Conservation (phyloP, 306 rosid species). For the Hippophae tibetana region DNA sequence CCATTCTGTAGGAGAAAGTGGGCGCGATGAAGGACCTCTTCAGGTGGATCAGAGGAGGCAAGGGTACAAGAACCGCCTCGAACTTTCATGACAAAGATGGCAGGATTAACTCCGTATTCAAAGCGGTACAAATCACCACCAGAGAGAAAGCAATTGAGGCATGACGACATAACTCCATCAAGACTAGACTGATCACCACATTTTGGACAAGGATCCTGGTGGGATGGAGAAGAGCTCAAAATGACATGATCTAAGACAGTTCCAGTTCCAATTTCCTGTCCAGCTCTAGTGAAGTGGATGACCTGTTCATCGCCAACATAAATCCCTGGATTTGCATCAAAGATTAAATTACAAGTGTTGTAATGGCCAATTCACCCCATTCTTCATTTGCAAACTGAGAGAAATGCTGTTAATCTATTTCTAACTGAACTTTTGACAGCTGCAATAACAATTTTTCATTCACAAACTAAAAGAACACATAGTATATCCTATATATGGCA, state of each 20-base stretch:
- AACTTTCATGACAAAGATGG: constrained; percentile 76
- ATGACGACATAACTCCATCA: constrained; percentile 58
- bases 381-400: too few species aligned
- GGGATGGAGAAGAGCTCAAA: constrained; percentile 66
- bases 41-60: constrained; percentile 53
- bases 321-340: constrained; percentile 39
- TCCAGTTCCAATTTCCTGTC: constrained; percentile 96
- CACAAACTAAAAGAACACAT: too few species aligned
- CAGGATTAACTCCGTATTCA: constrained; percentile 55
- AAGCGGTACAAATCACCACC: constrained; percentile 85
- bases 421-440: too few species aligned
- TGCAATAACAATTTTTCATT: too few species aligned
- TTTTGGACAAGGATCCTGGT: constrained; percentile 34
- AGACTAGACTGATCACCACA: constrained; percentile 43
- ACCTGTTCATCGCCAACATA: constrained; percentile 67
- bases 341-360: too few species aligned
- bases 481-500: too few species aligned
- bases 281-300: constrained; percentile 81
- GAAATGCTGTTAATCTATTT: too few species aligned
- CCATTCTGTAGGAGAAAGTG: constrained; percentile 63
- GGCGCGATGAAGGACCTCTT: constrained; percentile 66
- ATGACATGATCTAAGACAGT: constrained; percentile 68
- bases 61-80: constrained; percentile 96
- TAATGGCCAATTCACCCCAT: too few species aligned
- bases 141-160: constrained; percentile 79